Evolutionary conservation across 2,329 filamentous ascomycete genomes (phyloP), one percentile per base, ranked within the genome.

Genomic region (Fusarium sp.): DNA sequence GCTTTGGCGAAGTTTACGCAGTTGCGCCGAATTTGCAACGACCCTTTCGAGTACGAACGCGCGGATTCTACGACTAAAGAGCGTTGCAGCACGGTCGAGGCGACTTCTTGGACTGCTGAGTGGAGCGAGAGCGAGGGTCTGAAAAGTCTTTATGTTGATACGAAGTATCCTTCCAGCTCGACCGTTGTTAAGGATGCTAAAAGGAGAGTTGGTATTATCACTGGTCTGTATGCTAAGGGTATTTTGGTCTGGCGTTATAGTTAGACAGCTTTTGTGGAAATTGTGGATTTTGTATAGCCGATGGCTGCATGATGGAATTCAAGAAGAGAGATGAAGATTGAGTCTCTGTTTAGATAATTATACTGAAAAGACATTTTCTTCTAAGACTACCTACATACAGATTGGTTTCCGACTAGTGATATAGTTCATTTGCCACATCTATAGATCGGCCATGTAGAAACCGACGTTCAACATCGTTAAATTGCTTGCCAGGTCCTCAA

Each of bases 191-290:
- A 70, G 18, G 80, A 81, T 54, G 60, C 67, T 0, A 55, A 62
- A 12, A 67, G 73, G 26, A 74, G 74, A 2, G 63, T 79, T 1
- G 80, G 80, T 2, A 77, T 82, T 2, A 69, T 81, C 7, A 61
- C 76, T 0, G 80, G 80, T 2, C 57, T 82, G 11, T 82, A 82
- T 26, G 79, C 75, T 0, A 80, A 76, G 46, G 80, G 80, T 0
- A 62, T 78, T 4, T 20, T 78, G 33, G 69, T 76, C 4, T 78
- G 75, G 76, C 70, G 62, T 23, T 23, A 23, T 23, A 23, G 23
- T 23, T 23, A 23, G 23, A 23, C 23, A 23, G 23, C 4, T 23
- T 23, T 23, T 23, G 23, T 23, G 23, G 23, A 23, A 23, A 23
- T 23, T 23, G 23, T 23, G 23, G 23, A 23, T 23, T 23, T 23